A percentile compares a stretch with the other conserved stretches of the same genome.
phyloP scores from a whole-genome alignment of 805 yeast genomes.

The Yamadazyma kitorensis region DNA sequence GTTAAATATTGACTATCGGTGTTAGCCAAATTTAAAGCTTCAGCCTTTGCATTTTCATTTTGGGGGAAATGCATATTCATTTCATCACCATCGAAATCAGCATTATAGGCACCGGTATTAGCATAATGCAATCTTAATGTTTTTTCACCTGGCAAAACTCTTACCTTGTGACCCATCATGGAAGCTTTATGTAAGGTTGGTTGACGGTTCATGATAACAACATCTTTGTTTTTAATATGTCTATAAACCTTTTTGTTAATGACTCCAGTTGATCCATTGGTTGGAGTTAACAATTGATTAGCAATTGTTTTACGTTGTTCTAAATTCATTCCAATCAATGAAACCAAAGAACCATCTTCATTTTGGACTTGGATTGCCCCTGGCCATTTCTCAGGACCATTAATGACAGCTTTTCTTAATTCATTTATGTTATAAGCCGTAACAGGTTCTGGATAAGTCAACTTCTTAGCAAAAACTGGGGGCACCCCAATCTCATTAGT shows the following conservation, averaged over 20 bases:
- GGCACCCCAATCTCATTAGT: conserved; percentile 99
- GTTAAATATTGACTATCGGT: conserved; percentile 97
- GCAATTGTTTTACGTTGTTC: conserved; percentile 97
- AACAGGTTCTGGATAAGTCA: conserved; percentile 98
- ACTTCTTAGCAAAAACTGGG: conserved; percentile 93
- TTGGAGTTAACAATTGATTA: conserved; percentile 89
- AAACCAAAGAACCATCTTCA: conserved; percentile 85
- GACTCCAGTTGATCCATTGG: conserved; percentile 46
- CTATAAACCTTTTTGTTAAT: conserved; percentile 91
- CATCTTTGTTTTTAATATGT: conserved; percentile 92
- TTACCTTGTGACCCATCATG: conserved; percentile 99
- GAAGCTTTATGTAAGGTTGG: conserved; percentile 99
- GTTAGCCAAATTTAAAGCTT: conserved; percentile 90
- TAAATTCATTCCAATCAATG: conserved; percentile 80
- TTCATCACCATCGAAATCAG: conserved; percentile 99
- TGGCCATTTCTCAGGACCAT: conserved; percentile 98
- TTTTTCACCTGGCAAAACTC: conserved; percentile 96
- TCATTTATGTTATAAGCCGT: conserved; percentile 88
- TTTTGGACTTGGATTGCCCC: conserved; percentile 96
- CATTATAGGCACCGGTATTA: conserved; percentile 97
- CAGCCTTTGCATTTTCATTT: conserved; percentile 94
- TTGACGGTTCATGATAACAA: conserved; percentile 97
- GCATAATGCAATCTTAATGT: conserved; percentile 96
- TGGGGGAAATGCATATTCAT: conserved; percentile 99
- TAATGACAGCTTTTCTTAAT: conserved; percentile 89